Percentiles rank a stretch among this genome's conserved stretches.
phyloP scores from a whole-genome alignment of 305 asterid genomes.

The Solanum aculeatissimum region DNA sequence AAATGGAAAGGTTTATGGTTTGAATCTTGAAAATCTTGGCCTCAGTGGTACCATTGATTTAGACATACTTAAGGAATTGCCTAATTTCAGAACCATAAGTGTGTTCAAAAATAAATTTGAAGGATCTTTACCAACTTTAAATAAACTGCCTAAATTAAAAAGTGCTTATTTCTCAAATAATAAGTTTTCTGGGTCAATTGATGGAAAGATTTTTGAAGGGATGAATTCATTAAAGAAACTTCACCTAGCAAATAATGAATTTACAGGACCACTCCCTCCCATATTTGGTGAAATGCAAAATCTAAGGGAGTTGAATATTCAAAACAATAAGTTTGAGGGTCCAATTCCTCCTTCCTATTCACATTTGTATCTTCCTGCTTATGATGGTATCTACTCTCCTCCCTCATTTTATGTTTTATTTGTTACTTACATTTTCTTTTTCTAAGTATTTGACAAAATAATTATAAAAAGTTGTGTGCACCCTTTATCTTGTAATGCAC shows the following conservation, averaged over 20 bases:
- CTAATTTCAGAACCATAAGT: constrained; percentile 45
- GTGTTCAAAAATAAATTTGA: constrained; percentile 50
- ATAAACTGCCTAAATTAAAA: constrained; percentile 36
- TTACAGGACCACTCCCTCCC: constrained; percentile 52
- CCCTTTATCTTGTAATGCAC: no score
- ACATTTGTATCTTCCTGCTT: constrained; percentile 24
- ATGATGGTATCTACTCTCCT: constrained; percentile 35
- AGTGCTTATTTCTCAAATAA: constrained; percentile 48
- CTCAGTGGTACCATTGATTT: constrained; percentile 50
- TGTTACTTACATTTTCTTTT: neutral
- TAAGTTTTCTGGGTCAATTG: constrained; percentile 57
- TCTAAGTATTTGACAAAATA: neutral
- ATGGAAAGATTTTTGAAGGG: constrained; percentile 27
- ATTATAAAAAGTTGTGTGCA: neutral
- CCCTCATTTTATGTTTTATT: neutral
- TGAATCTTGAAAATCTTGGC: constrained; percentile 68
- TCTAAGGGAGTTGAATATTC: constrained; percentile 52
- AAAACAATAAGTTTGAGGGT: constrained; percentile 56
- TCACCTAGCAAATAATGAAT: constrained; percentile 42
- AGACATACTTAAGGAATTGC: constrained; percentile 30
- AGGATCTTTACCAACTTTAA: constrained; percentile 42
- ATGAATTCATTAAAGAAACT: constrained; percentile 72
- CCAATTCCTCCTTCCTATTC: constrained; percentile 38
- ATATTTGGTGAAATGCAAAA: constrained; percentile 31
- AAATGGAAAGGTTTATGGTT: constrained; percentile 47